These are phyloP conservation scores for Alternaria metachromatica DNA, from an alignment of 2,329 filamentous ascomycete genomes.

Conservation along the genomic window DNA sequence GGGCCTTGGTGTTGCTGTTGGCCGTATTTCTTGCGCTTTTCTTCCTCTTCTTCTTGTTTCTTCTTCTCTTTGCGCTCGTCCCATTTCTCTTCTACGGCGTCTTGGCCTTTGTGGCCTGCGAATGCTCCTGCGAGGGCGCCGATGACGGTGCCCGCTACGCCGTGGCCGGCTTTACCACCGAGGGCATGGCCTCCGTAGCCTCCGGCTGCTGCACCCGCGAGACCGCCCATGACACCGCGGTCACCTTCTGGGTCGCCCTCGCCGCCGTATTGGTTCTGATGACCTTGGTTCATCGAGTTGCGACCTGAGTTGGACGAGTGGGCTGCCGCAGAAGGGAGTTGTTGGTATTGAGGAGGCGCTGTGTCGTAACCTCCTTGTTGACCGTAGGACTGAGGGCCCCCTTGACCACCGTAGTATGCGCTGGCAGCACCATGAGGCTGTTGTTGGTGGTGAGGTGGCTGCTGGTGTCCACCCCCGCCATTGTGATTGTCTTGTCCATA, in stretches of 20 bases:
- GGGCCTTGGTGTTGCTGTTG: slow-evolving; percentile 21
- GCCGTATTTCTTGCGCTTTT: slow-evolving; percentile 13
- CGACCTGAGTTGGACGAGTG: slow-evolving; percentile 32
- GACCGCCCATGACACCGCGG: slow-evolving; percentile 35
- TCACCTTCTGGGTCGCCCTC: slow-evolving; percentile 31
- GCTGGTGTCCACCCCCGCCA: slow-evolving; percentile 16
- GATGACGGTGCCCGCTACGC: slow-evolving; percentile 28
- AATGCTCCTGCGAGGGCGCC: slow-evolving; percentile 35
- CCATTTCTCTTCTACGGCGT: slow-evolving; percentile 31
- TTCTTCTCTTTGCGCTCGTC: slow-evolving; percentile 39
- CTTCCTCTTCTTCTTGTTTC: slow-evolving; percentile 29
- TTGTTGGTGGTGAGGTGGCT: slow-evolving; percentile 6
- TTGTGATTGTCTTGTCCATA: slow-evolving; percentile 13
- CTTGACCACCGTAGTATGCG: slow-evolving; percentile 20
- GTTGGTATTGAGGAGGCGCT: slow-evolving; percentile 20
- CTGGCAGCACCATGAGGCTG: slow-evolving; percentile 14
- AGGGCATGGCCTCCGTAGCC: slow-evolving; percentile 36
- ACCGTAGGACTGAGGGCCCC: slow-evolving; percentile 13
- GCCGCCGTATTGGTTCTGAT: slow-evolving; percentile 31
- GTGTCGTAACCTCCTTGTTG: slow-evolving; percentile 15
- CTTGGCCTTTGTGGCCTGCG: slow-evolving; percentile 32
- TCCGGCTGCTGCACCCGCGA: slow-evolving; percentile 36
- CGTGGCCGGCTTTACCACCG: slow-evolving; percentile 33
- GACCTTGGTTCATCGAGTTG: slow-evolving; percentile 31
- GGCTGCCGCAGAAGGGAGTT: slow-evolving; percentile 25